Conservation (phyloP, 768 basidiomycete genomes). For the Mycena rebaudengoi region DNA sequence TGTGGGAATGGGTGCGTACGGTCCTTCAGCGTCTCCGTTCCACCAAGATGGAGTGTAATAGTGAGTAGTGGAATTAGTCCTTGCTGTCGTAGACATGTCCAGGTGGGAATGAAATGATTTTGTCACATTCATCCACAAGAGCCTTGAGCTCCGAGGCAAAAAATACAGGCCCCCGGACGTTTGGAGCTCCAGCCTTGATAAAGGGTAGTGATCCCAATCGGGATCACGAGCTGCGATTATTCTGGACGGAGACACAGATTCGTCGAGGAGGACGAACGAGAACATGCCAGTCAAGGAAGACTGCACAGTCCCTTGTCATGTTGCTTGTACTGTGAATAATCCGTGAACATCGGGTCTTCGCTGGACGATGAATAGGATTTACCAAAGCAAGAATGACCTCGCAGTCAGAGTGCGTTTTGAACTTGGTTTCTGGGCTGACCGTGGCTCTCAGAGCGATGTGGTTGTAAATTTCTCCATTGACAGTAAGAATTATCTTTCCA, state of each 20-base stretch:
- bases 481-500: conserved; percentile 82
- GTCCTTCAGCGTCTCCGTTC: conserved; percentile 77
- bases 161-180: conserved; percentile 81
- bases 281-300: conserved; percentile 98
- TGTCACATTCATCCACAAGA: conserved; percentile 90
- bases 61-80: conserved; percentile 76
- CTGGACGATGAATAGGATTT: no score
- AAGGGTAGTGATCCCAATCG: conserved; percentile 97
- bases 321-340: conserved; percentile 75
- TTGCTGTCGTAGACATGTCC: conserved; percentile 95
- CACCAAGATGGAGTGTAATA: conserved; percentile 95
- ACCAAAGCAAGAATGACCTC: conserved; percentile 96
- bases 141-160: conserved; percentile 98
- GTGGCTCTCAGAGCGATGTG: conserved; percentile 80
- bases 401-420: conserved; percentile 98
- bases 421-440: conserved; percentile 71
- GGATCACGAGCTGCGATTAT: conserved; percentile 96
- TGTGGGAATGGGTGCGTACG: conserved; percentile 63
- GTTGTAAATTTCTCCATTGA: conserved; percentile 99
- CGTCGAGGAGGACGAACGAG: conserved; percentile 95
- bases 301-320: conserved; percentile 78
- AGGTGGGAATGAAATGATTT: conserved; percentile 95
- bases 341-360: no score
- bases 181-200: conserved; percentile 95
- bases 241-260: conserved; percentile 87